Evolutionary conservation across 148 eudicot species (phyloP).

Genomic region (Rheum nobile): DNA sequence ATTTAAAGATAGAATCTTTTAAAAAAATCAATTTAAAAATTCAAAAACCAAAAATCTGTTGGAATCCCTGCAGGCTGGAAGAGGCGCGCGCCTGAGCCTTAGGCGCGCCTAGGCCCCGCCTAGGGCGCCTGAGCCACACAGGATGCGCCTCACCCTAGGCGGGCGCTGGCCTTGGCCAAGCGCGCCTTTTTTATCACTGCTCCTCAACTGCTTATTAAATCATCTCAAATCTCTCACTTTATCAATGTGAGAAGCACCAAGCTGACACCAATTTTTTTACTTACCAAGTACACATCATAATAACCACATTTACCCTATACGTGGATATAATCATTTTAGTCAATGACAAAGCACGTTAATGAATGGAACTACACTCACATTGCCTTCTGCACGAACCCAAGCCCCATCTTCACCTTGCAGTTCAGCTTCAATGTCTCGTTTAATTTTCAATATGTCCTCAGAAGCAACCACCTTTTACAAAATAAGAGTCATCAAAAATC

Average conservation of each 20-base stretch:
- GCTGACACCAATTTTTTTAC: not conserved
- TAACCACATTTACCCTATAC: not conserved
- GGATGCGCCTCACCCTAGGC: too few species aligned
- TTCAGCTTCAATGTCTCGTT: constrained; percentile 72
- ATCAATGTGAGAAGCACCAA: not conserved
- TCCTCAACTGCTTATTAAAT: not conserved
- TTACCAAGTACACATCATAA: not conserved
- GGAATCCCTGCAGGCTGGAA: too few species aligned
- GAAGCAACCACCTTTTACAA: constrained; percentile 37
- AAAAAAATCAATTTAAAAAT: too few species aligned
- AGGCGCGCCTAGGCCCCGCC: too few species aligned
- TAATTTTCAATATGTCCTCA: constrained; percentile 61
- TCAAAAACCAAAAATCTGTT: too few species aligned
- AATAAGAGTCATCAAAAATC: not conserved
- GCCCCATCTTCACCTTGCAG: constrained; percentile 57
- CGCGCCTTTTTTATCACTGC: too few species aligned
- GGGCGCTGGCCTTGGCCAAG: too few species aligned
- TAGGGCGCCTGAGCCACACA: too few species aligned
- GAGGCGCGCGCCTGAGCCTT: too few species aligned
- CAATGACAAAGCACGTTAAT: not conserved
- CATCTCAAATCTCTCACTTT: not conserved
- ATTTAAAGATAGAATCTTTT: too few species aligned
- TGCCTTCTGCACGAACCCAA: constrained; percentile 70
- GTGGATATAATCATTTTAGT: not conserved
- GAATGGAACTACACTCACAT: constrained; percentile 28